Percentiles rank a stretch among this genome's conserved stretches.
phyloP scores from a whole-genome alignment of 1,284 basidiomycete species.

The Somion occarium region DNA sequence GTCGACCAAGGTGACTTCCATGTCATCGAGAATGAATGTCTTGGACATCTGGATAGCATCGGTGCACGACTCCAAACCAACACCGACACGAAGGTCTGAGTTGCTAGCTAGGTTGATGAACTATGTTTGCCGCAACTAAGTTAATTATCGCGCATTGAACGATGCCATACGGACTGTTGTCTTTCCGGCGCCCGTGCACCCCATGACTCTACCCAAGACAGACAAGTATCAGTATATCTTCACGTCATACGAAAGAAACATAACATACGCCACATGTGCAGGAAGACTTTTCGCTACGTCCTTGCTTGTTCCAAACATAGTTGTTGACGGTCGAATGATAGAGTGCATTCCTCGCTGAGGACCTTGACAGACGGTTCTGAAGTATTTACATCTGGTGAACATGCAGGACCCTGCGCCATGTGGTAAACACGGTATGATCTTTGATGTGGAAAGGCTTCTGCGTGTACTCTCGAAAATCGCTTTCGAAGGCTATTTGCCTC shows the following conservation, averaged over 20 bases:
- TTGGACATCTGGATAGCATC: conserved; percentile 28
- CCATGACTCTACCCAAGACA: conserved; percentile 1
- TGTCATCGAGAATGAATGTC: conserved; percentile 25
- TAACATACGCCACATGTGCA: background rate
- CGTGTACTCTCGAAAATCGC: no score
- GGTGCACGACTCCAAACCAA: conserved; percentile 32
- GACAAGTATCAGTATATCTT: no score
- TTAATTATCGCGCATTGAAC: background rate
- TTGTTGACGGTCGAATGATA: no score
- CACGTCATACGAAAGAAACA: background rate
- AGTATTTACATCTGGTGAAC: no score
- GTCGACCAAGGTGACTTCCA: conserved; percentile 30
- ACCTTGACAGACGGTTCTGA: no score
- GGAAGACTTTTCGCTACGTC: background rate
- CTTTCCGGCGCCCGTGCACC: conserved; percentile 2
- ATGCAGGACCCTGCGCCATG: no score
- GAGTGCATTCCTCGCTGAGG: no score
- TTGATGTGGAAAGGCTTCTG: no score
- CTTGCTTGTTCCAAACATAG: no score
- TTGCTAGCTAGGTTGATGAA: conserved; percentile 34
- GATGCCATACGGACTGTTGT: background rate
- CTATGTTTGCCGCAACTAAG: conserved; percentile 12
- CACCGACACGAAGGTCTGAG: conserved; percentile 28
- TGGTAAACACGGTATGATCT: no score
- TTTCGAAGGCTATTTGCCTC: no score